Conservation (phyloP, 2,329 filamentous ascomycete species). For the Xylaria sp. region DNA sequence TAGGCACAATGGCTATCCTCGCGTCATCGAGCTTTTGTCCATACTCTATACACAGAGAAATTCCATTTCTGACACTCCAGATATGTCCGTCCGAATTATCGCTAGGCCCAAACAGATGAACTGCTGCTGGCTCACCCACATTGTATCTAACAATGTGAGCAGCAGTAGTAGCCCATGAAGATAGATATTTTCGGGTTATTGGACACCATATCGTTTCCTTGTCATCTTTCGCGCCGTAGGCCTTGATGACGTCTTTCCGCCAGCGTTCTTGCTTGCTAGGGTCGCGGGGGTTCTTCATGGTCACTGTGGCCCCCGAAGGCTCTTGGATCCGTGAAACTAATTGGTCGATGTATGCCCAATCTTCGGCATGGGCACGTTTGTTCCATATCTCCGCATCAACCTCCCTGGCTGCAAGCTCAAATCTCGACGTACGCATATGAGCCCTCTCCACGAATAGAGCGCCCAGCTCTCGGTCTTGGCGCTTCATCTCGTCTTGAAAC, state of each 20-base stretch:
- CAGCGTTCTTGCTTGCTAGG: conserved; percentile 2
- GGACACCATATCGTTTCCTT: conserved; percentile 11
- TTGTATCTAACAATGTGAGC: conserved; percentile 27
- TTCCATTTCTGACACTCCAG: conserved; percentile 3
- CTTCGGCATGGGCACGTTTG: neutral
- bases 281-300: neutral
- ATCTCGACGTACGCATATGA: neutral
- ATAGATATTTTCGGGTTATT: conserved; percentile 1
- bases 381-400: neutral
- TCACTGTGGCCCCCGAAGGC: neutral
- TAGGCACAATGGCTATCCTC: conserved; percentile 28
- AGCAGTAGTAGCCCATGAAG: neutral
- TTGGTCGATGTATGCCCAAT: neutral
- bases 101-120: conserved; percentile 9
- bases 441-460: conserved; percentile 1
- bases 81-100: conserved; percentile 13
- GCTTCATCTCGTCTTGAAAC: conserved; percentile 1
- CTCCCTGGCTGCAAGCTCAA: conserved; percentile 1
- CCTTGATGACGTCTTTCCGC: conserved; percentile 14
- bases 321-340: neutral
- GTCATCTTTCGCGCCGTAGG: conserved; percentile 12
- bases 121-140: conserved; percentile 20
- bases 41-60: neutral
- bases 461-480: neutral
- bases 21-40: neutral